These are phyloP conservation scores for Fusarium concolor DNA, from an alignment of 2,329 filamentous ascomycete genomes.

Conservation along the genomic window DNA sequence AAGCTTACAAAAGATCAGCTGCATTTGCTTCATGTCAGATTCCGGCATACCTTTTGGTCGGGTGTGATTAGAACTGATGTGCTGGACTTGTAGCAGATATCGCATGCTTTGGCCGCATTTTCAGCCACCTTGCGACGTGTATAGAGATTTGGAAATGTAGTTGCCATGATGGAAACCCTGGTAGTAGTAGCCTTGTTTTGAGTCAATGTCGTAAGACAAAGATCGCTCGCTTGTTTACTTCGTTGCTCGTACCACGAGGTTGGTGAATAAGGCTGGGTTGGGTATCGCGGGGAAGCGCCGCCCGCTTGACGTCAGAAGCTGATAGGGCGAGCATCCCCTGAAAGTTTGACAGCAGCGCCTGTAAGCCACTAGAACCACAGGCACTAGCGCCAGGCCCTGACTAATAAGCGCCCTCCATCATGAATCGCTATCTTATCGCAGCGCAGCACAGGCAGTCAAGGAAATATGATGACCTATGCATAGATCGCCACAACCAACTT, in stretches of 20 bases:
- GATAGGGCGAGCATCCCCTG: conserved; percentile 29
- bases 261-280: conserved; percentile 15
- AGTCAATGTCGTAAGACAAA: neutral
- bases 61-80: conserved; percentile 88
- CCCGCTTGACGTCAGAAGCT: conserved; percentile 30
- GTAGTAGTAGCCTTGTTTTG: too few relatives aligned
- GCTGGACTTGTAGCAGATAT: conserved; percentile 91
- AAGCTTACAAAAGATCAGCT: conserved; percentile 15
- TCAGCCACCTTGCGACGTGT: conserved; percentile 89
- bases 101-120: conserved; percentile 83
- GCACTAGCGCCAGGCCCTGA: conserved; percentile 28
- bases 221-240: neutral
- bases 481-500: conserved; percentile 31
- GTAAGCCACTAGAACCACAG: conserved; percentile 19
- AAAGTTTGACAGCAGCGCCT: conserved; percentile 23
- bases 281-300: conserved; percentile 31
- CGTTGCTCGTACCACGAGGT: conserved; percentile 7
- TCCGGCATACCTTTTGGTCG: conserved; percentile 79
- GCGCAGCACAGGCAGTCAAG: neutral
- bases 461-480: conserved; percentile 44
- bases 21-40: conserved; percentile 1
- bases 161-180: conserved; percentile 53
- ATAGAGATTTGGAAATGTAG: conserved; percentile 78
- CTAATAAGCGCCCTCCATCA: conserved; percentile 39
- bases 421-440: conserved; percentile 46